A percentile compares a stretch with the other conserved stretches of the same genome.
phyloP scores from a whole-genome alignment of 176 grass and related monocot genomes.

The Phragmites australis region DNA sequence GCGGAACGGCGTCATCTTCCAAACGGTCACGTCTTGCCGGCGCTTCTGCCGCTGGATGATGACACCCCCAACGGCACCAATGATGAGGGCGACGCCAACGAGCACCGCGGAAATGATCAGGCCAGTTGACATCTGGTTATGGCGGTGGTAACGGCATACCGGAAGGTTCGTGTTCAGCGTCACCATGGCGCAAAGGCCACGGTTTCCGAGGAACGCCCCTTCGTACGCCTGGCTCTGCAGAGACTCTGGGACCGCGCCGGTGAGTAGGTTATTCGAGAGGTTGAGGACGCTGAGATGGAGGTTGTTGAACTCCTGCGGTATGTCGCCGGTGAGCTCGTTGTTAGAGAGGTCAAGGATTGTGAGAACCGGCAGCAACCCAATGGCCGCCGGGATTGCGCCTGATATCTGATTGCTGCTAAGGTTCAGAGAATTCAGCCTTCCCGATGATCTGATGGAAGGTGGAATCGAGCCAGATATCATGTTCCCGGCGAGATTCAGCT shows the following conservation, averaged over 20 bases:
- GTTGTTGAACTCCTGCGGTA: slow-evolving; percentile 48
- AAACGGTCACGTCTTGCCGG: not conserved
- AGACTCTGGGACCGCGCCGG: slow-evolving; percentile 41
- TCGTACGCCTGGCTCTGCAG: slow-evolving; percentile 41
- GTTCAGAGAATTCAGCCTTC: slow-evolving; percentile 14
- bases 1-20: slow-evolving; percentile 54
- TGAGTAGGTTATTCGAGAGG: slow-evolving; percentile 62
- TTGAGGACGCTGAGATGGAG: slow-evolving; percentile 48
- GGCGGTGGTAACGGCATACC: not conserved
- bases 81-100: not conserved
- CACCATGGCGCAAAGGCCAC: slow-evolving; percentile 32
- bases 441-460: not conserved
- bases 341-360: slow-evolving; percentile 60
- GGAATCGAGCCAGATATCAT: slow-evolving; percentile 50
- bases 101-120: slow-evolving; percentile 39
- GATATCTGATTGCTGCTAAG: slow-evolving; percentile 52
- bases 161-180: not conserved
- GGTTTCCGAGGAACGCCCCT: slow-evolving; percentile 47
- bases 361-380: slow-evolving; percentile 45
- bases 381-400: slow-evolving; percentile 40
- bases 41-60: not conserved
- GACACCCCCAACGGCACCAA: not conserved
- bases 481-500: slow-evolving; percentile 36
- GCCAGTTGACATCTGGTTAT: not conserved
- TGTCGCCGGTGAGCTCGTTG: slow-evolving; percentile 50